Evolutionary conservation across 208 protist species (phyloP).

Genomic region (Wallacemonas collosoma): DNA sequence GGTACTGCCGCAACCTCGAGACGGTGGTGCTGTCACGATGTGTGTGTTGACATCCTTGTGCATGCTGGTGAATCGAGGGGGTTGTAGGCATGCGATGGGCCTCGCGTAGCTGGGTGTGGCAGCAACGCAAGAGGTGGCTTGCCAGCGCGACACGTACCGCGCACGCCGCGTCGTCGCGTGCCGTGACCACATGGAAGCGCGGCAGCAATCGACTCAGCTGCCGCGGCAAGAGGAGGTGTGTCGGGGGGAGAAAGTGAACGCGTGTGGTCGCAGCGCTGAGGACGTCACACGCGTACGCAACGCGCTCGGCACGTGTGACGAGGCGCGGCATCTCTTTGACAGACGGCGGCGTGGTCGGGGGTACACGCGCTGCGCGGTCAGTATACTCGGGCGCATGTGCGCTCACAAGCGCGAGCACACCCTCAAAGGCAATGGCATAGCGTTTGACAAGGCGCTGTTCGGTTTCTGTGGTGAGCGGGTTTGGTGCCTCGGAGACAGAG

Average conservation of each 20-base stretch:
- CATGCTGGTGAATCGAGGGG: too few species aligned
- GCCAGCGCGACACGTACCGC: not conserved
- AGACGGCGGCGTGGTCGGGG: not conserved
- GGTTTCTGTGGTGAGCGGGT: not conserved
- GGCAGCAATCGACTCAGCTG: conserved; percentile 60
- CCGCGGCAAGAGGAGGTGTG: conserved; percentile 58
- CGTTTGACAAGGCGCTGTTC: not conserved
- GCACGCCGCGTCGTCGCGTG: not conserved
- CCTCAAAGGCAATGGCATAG: conserved; percentile 29
- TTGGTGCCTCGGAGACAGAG: too few species aligned
- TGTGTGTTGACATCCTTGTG: too few species aligned
- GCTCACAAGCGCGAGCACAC: conserved; percentile 22
- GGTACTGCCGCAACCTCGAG: not conserved
- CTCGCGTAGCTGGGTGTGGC: not conserved
- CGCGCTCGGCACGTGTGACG: not conserved
- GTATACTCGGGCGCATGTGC: not conserved
- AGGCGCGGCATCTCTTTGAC: too few species aligned
- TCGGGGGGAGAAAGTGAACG: conserved; percentile 32
- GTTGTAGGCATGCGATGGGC: not conserved
- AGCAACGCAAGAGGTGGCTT: conserved; percentile 1
- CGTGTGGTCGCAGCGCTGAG: conserved; percentile 17
- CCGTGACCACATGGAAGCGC: conserved; percentile 12
- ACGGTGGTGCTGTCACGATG: too few species aligned
- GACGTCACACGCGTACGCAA: conserved; percentile 17
- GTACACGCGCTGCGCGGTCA: not conserved